Percentiles rank a stretch among this genome's conserved stretches.
Conservation (phyloP, 108 stramenopile genomes). For the Schizochytrium sp. region DNA sequence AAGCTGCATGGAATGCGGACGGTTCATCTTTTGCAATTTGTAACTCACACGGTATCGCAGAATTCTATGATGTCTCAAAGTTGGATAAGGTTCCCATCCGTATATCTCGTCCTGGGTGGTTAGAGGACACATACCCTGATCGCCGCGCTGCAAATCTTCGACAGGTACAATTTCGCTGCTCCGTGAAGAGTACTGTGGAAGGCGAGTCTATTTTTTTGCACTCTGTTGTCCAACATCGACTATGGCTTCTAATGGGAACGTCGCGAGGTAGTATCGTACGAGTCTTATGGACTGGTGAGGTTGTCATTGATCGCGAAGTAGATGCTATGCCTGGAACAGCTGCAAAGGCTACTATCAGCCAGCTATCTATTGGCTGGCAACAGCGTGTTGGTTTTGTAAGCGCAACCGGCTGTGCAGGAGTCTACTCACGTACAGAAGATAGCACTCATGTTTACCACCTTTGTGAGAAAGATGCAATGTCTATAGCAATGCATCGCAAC, state of each 20-base stretch:
- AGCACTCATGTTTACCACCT: neutral
- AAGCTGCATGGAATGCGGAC: slow-evolving; percentile 29
- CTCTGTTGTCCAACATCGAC: slow-evolving; percentile 23
- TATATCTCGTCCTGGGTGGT: slow-evolving; percentile 25
- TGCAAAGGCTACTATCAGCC: slow-evolving; percentile 14
- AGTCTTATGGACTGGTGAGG: slow-evolving; percentile 37
- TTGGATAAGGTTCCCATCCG: neutral
- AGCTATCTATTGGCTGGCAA: neutral
- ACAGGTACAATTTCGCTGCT: neutral
- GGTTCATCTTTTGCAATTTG: slow-evolving; percentile 32
- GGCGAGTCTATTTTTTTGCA: neutral
- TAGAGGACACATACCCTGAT: slow-evolving; percentile 1
- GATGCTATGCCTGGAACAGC: slow-evolving; percentile 16
- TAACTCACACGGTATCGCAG: slow-evolving; percentile 24
- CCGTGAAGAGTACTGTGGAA: slow-evolving; percentile 43
- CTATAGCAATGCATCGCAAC: neutral
- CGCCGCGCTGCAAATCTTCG: neutral
- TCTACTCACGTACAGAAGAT: neutral
- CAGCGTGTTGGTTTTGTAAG: slow-evolving; percentile 52
- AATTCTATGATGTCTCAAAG: slow-evolving; percentile 4
- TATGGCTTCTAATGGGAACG: slow-evolving; percentile 60
- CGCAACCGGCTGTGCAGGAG: slow-evolving; percentile 4
- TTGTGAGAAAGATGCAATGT: slow-evolving; percentile 3
- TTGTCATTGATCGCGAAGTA: slow-evolving; percentile 19
- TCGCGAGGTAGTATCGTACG: slow-evolving; percentile 8